A percentile compares a stretch with the other conserved stretches of the same genome.
Evolutionary conservation across 2,329 filamentous ascomycete species (phyloP).

Genomic region (Hypocreales sp.): DNA sequence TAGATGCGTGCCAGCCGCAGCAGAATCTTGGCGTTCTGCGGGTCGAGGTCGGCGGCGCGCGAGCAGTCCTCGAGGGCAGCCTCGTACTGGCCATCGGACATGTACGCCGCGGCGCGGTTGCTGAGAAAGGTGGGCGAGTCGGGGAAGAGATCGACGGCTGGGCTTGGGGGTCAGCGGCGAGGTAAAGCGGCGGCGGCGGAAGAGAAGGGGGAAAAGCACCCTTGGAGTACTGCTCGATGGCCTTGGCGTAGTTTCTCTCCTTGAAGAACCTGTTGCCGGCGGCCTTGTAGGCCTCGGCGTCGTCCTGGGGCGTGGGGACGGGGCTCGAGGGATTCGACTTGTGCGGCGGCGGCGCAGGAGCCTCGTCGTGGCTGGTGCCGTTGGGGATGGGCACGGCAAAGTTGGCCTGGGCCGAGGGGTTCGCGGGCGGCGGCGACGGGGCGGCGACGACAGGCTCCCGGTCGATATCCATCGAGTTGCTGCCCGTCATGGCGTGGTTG

Average conservation of each 20-base stretch:
- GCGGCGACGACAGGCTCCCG: slow-evolving; percentile 39
- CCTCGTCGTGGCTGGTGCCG: slow-evolving; percentile 25
- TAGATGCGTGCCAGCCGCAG: slow-evolving; percentile 81
- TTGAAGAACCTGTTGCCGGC: slow-evolving; percentile 96
- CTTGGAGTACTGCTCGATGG: slow-evolving; percentile 89
- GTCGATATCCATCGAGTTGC: slow-evolving; percentile 65
- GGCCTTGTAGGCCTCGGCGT: slow-evolving; percentile 84
- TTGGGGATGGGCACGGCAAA: slow-evolving; percentile 38
- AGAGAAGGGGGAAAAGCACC: slow-evolving; percentile 34
- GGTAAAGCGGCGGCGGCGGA: slow-evolving; percentile 1
- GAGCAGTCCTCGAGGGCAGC: slow-evolving; percentile 79
- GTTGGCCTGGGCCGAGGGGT: slow-evolving; percentile 23
- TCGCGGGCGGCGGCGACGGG: slow-evolving; percentile 36
- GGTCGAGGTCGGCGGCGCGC: slow-evolving; percentile 67
- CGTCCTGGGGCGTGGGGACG: slow-evolving; percentile 40
- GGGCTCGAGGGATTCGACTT: slow-evolving; percentile 47
- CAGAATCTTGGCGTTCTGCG: slow-evolving; percentile 74
- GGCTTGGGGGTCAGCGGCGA: too few species aligned
- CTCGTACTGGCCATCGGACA: slow-evolving; percentile 67
- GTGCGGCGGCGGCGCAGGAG: slow-evolving; percentile 58
- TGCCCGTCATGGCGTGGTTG: slow-evolving; percentile 37
- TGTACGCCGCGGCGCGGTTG: slow-evolving; percentile 89
- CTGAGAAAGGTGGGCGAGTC: slow-evolving; percentile 79
- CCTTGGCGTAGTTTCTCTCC: slow-evolving; percentile 73
- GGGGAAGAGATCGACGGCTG: slow-evolving; percentile 72